Evolutionary conservation across 78 protist species (phyloP).

Genomic region (Capsaspora owczarzaki): DNA sequence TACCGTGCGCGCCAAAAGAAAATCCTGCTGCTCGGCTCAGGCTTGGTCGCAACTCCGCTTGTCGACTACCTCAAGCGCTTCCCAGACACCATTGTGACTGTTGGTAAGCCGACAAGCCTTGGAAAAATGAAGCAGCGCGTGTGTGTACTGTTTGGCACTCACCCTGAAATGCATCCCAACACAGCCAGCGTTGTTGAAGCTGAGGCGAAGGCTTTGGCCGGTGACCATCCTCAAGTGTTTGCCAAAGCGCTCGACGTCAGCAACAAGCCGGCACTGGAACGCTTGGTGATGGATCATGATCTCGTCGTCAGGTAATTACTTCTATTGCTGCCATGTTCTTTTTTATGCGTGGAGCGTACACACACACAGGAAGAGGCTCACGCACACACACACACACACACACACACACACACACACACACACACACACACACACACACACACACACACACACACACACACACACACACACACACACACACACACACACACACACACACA

Average conservation of each 20-base stretch:
- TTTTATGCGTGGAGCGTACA: too few species aligned
- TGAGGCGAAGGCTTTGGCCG: neutral
- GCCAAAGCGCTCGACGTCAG: neutral
- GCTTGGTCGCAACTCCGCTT: slow-evolving; percentile 37
- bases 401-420: too few species aligned
- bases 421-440: too few species aligned
- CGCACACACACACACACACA: too few species aligned
- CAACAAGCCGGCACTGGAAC: neutral
- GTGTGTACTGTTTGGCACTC: neutral
- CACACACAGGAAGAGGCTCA: too few species aligned
- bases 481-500: too few species aligned
- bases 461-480: too few species aligned
- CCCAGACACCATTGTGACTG: slow-evolving; percentile 7
- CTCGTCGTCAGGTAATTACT: slow-evolving; percentile 4
- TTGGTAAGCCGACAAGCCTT: slow-evolving; percentile 28
- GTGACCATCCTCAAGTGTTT: neutral
- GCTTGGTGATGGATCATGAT: neutral
- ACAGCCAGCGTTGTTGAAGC: neutral
- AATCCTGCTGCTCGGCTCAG: slow-evolving; percentile 52
- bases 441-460: too few species aligned
- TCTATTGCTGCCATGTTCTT: too few species aligned
- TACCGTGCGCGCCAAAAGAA: neutral
- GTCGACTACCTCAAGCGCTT: slow-evolving; percentile 25
- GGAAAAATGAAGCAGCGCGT: too few species aligned
- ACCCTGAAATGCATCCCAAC: too few species aligned